phyloP scores from a whole-genome alignment of 805 yeast species.

The Danielia reshetovae region DNA sequence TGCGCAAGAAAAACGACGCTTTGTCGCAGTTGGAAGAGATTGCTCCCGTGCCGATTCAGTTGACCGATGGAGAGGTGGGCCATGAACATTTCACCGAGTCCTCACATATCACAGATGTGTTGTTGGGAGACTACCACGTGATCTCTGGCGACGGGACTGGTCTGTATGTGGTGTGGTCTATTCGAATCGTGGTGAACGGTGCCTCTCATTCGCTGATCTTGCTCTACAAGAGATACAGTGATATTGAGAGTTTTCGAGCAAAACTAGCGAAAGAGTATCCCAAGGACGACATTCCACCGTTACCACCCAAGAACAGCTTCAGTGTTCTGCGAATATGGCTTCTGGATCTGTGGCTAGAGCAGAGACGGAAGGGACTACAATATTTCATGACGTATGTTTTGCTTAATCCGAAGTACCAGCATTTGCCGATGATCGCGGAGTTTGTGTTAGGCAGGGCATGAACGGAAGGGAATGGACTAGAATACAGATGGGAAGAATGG shows the following conservation, averaged over 20 bases:
- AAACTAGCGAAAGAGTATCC: slow-evolving; percentile 36
- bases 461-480: no score
- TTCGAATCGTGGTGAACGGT: slow-evolving; percentile 34
- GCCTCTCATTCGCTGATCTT: slow-evolving; percentile 38
- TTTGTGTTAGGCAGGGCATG: slow-evolving; percentile 30
- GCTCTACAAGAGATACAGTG: slow-evolving; percentile 61
- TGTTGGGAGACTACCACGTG: slow-evolving; percentile 38
- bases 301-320: slow-evolving; percentile 50
- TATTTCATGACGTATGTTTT: slow-evolving; percentile 54
- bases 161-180: slow-evolving; percentile 38
- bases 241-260: slow-evolving; percentile 49
- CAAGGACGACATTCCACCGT: slow-evolving; percentile 37
- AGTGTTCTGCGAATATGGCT: slow-evolving; percentile 37
- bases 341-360: slow-evolving; percentile 46
- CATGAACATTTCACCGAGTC: slow-evolving; percentile 16
- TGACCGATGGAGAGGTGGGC: slow-evolving; percentile 21
- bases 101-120: slow-evolving; percentile 37
- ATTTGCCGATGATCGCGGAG: slow-evolving; percentile 33
- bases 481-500: no score
- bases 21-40: slow-evolving; percentile 20
- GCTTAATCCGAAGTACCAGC: slow-evolving; percentile 45
- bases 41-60: slow-evolving; percentile 37
- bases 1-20: background rate
- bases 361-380: slow-evolving; percentile 54
- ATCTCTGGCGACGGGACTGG: slow-evolving; percentile 36